Percentiles rank a stretch among this genome's conserved stretches.
Evolutionary conservation across 306 rosid genomes (phyloP).

Genomic region (Gillenia trifoliata): DNA sequence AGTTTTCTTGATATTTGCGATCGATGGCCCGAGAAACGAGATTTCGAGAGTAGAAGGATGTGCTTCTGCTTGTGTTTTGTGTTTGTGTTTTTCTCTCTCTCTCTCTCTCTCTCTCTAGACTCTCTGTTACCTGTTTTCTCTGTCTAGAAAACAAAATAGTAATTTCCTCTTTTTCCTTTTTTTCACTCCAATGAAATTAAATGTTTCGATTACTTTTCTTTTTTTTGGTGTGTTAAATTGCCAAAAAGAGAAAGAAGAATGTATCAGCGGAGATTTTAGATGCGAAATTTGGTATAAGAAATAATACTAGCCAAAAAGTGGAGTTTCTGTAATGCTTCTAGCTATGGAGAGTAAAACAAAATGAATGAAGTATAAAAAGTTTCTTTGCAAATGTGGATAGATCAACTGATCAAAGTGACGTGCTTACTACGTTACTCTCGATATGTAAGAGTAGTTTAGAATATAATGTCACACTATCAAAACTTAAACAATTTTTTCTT

Average conservation of each 20-base stretch:
- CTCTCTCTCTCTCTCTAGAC: not conserved
- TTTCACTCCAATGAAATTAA: not conserved
- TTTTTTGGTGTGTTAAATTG: not conserved
- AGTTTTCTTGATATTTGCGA: constrained; percentile 37
- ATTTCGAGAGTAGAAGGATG: constrained; percentile 32
- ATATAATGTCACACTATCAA: too few species aligned
- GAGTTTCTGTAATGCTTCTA: not conserved
- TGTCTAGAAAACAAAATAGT: not conserved
- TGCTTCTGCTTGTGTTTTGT: constrained; percentile 11
- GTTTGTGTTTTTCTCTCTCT: constrained; percentile 1
- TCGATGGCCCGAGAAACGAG: constrained; percentile 54
- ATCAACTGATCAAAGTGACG: accelerated
- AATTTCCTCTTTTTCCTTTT: not conserved
- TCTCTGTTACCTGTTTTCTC: not conserved
- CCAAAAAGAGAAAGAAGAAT: not conserved
- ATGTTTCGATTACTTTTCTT: not conserved
- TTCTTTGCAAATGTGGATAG: not conserved
- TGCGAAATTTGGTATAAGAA: not conserved
- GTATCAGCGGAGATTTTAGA: too few species aligned
- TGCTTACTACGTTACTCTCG: accelerated
- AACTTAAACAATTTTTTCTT: not conserved
- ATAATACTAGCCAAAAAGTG: not conserved
- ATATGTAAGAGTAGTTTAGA: too few species aligned
- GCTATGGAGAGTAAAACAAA: not conserved
- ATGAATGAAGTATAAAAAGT: not conserved